These are phyloP conservation scores for Actinomucor elegans DNA, from an alignment of 371 early-diverging fungal species.

Conservation along the genomic window DNA sequence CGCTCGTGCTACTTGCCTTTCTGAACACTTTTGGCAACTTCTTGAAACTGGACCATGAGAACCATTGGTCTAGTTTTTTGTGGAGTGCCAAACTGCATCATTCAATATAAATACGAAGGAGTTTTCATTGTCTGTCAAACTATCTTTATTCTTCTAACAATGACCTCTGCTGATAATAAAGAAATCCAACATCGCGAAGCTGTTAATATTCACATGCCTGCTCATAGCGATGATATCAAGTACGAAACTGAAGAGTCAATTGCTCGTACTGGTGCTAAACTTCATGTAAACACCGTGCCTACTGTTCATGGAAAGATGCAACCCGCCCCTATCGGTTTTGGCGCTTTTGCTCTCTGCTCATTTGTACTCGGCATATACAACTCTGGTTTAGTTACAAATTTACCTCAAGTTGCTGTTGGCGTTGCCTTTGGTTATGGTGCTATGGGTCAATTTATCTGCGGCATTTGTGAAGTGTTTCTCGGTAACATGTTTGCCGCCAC, in stretches of 20 bases:
- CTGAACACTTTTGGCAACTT: conserved; percentile 14
- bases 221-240: neutral
- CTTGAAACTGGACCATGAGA: conserved; percentile 21
- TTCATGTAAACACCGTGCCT: neutral
- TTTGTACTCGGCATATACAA: conserved; percentile 39
- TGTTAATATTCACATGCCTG: conserved; percentile 1
- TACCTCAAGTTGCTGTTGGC: conserved; percentile 40
- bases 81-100: conserved; percentile 1
- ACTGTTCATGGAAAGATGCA: conserved; percentile 11
- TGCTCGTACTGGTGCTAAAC: neutral
- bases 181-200: conserved; percentile 22
- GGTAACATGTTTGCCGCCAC: conserved; percentile 45
- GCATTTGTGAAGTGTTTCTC: conserved; percentile 27
- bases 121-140: neutral
- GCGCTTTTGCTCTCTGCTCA: conserved; percentile 35
- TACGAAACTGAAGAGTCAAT: neutral
- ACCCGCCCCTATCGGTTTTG: conserved; percentile 41
- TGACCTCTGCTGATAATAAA: conserved; percentile 11
- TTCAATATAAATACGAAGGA: conserved; percentile 8
- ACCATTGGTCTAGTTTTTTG: neutral
- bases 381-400: conserved; percentile 21
- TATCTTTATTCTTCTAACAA: neutral
- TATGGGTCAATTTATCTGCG: conserved; percentile 38
- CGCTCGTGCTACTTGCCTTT: conserved; percentile 21
- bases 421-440: conserved; percentile 39